Conservation (phyloP, 164 flowering plant species). For the Annona cherimola region DNA sequence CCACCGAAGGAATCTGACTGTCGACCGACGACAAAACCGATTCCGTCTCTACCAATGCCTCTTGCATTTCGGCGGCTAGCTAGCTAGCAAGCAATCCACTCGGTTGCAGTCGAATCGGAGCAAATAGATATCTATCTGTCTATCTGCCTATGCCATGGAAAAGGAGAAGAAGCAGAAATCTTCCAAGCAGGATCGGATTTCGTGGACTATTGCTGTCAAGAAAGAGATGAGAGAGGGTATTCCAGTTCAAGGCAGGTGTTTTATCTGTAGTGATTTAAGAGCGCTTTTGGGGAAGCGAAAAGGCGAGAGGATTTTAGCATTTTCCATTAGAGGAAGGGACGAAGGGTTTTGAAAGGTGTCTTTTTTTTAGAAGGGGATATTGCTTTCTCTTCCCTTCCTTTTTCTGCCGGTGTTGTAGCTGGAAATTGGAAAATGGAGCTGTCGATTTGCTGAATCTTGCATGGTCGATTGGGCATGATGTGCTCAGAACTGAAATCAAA, state of each 20-base stretch:
- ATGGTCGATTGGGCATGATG: too few relatives aligned
- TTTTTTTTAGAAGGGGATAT: too few relatives aligned
- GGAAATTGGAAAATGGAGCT: too few relatives aligned
- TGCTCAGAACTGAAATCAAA: too few relatives aligned
- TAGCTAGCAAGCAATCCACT: background rate
- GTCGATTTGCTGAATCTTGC: too few relatives aligned
- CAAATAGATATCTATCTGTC: background rate
- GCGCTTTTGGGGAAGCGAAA: background rate
- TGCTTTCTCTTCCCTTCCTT: too few relatives aligned
- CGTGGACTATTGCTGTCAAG: background rate
- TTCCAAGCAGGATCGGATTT: background rate
- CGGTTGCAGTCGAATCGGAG: background rate
- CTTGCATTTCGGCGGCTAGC: background rate
- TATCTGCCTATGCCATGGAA: too few relatives aligned
- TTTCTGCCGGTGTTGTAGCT: too few relatives aligned
- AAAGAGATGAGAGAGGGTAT: background rate
- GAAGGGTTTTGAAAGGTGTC: slow-evolving; percentile 1
- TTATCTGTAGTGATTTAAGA: too few relatives aligned
- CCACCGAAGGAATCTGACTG: background rate
- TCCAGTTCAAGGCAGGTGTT: too few relatives aligned
- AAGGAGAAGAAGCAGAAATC: background rate
- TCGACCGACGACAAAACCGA: too few relatives aligned
- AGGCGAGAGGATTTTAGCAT: background rate
- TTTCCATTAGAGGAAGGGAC: too few relatives aligned
- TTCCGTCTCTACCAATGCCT: slow-evolving; percentile 5